Percentiles rank a stretch among this genome's conserved stretches.
Conservation (phyloP, 2,329 filamentous ascomycete species). For the Ophiostoma pallidulum region DNA sequence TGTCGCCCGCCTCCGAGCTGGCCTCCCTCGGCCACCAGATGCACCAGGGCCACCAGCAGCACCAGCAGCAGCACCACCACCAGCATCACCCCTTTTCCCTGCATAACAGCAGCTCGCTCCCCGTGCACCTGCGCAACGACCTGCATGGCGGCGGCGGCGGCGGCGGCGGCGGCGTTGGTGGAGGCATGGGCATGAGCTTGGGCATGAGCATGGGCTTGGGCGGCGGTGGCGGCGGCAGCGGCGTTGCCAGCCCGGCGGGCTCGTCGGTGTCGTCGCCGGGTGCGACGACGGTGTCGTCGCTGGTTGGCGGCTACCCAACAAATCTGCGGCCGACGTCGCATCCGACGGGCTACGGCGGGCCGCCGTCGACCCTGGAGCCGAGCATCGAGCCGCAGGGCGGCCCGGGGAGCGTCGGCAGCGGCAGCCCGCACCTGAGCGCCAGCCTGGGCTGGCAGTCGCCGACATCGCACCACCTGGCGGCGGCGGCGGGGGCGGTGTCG, state of each 20-base stretch:
- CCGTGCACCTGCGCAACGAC: conserved; percentile 70
- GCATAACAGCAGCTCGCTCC: conserved; percentile 67
- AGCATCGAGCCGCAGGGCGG: conserved; percentile 59
- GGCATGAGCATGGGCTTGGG: no score
- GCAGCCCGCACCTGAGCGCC: conserved; percentile 80
- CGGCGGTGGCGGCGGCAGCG: neutral
- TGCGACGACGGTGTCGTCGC: no score
- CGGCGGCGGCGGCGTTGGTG: conserved; percentile 40
- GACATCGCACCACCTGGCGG: conserved; percentile 58
- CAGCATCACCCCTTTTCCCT: conserved; percentile 51
- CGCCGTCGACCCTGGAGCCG: conserved; percentile 76
- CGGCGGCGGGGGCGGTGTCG: conserved; percentile 37
- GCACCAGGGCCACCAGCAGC: conserved; percentile 35
- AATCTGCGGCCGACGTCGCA: conserved; percentile 71
- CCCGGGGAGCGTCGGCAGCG: conserved; percentile 55
- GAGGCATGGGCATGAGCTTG: no score
- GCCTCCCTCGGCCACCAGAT: conserved; percentile 59
- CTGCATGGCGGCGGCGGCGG: conserved; percentile 48
- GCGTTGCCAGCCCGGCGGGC: neutral
- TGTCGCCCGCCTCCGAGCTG: conserved; percentile 71
- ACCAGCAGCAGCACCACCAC: neutral
- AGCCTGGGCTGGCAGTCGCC: conserved; percentile 82
- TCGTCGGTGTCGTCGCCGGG: no score
- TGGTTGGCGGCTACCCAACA: no score
- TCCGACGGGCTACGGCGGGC: conserved; percentile 71